Conservation (phyloP, 148 eudicot genomes). For the Arctostaphylos glauca region DNA sequence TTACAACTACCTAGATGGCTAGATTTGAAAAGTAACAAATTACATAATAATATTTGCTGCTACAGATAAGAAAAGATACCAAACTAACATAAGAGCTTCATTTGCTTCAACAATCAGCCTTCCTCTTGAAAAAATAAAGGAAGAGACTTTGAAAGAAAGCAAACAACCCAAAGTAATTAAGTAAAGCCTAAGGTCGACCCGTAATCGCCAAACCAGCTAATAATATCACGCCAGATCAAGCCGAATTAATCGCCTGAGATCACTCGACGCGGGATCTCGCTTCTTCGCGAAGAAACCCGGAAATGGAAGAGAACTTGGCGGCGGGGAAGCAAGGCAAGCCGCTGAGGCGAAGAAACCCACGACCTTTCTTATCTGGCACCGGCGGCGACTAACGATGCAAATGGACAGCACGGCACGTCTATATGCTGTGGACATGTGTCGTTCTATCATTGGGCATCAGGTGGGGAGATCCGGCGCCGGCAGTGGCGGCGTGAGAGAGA, state of each 20-base stretch:
- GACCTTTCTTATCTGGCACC: too few species aligned
- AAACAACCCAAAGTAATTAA: background rate
- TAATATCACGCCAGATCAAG: conserved; percentile 18
- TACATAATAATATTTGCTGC: background rate
- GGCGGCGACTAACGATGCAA: too few species aligned
- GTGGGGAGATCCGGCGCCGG: too few species aligned
- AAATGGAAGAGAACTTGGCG: conserved; percentile 37
- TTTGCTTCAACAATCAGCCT: conserved; percentile 15
- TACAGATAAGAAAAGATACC: background rate
- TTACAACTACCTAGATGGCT: background rate
- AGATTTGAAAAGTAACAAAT: background rate
- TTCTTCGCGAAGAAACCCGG: conserved; percentile 25
- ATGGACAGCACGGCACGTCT: too few species aligned
- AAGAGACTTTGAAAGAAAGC: conserved; percentile 17
- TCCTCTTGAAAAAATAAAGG: conserved; percentile 35
- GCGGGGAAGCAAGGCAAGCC: conserved; percentile 28
- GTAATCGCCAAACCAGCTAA: background rate
- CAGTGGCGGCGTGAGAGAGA: too few species aligned
- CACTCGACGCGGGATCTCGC: conserved; percentile 17
- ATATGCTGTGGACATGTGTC: too few species aligned
- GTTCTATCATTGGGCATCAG: too few species aligned
- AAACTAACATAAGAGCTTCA: background rate
- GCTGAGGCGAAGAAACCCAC: too few species aligned
- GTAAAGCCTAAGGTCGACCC: background rate
- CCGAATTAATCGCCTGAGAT: conserved; percentile 30